Evolutionary conservation across 2,329 filamentous ascomycete genomes (phyloP).

Genomic region (Chaetomium globosum): DNA sequence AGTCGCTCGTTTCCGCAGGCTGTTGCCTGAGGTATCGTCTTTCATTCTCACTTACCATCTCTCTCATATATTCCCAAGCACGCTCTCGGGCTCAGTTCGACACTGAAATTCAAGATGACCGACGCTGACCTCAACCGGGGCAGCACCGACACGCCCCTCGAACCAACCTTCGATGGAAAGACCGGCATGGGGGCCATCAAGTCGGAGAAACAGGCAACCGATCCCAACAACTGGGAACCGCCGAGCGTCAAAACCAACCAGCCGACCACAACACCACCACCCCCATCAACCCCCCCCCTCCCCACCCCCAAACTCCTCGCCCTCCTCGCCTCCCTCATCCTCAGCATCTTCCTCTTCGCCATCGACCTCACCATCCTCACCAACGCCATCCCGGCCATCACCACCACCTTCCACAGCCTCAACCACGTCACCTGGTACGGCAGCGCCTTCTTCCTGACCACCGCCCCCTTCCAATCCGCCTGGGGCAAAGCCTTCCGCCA

Average conservation of each 20-base stretch:
- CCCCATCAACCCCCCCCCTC: not conserved
- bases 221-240: not conserved
- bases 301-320: not conserved
- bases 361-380: constrained; percentile 9
- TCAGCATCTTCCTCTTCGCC: constrained; percentile 10
- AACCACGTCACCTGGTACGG: constrained; percentile 11
- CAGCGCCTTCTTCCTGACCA: constrained; percentile 10
- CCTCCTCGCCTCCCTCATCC: not conserved
- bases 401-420: constrained; percentile 6
- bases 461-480: not conserved
- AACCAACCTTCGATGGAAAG: not conserved
- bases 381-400: constrained; percentile 10
- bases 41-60: not conserved
- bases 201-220: not conserved
- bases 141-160: not conserved
- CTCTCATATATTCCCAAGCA: not conserved
- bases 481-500: constrained; percentile 7
- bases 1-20: not conserved
- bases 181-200: not conserved
- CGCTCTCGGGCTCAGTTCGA: not conserved
- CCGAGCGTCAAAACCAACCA: not conserved
- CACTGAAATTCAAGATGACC: not conserved
- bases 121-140: not conserved
- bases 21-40: not conserved
- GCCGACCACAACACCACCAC: not conserved